Evolutionary conservation across 441 rosid genomes (phyloP).

Genomic region (Eutrema salsugineum): DNA sequence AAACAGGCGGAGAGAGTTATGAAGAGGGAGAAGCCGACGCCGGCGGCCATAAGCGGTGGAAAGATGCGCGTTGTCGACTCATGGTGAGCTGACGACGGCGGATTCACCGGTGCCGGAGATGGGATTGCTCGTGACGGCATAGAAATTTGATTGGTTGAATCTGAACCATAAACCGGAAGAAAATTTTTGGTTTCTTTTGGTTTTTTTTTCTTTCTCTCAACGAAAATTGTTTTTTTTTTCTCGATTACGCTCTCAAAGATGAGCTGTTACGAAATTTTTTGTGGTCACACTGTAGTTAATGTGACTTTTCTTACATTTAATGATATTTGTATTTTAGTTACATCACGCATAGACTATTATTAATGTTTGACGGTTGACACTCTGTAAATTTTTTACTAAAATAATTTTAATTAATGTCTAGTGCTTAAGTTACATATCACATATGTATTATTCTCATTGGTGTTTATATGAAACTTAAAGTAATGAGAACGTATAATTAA

Average conservation of each 20-base stretch:
- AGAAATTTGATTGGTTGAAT: neutral
- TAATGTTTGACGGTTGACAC: conserved; percentile 23
- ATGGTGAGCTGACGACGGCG: neutral
- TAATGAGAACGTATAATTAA: neutral
- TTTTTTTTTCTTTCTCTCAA: neutral
- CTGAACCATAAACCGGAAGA: neutral
- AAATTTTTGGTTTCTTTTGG: neutral
- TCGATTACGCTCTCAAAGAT: neutral
- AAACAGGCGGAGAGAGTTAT: conserved; percentile 56
- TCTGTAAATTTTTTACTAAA: neutral
- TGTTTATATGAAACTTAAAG: neutral
- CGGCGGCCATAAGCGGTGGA: conserved; percentile 41
- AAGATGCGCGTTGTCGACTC: conserved; percentile 20
- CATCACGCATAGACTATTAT: conserved; percentile 20
- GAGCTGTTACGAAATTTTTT: conserved; percentile 6
- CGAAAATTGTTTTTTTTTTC: neutral
- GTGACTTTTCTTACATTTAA: conserved; percentile 27
- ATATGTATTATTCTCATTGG: neutral
- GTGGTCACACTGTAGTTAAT: conserved; percentile 29
- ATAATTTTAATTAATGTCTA: neutral
- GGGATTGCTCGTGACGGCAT: conserved; percentile 48
- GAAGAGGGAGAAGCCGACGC: conserved; percentile 56
- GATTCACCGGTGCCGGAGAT: conserved; percentile 25
- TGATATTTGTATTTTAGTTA: conserved; percentile 8
- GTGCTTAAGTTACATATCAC: neutral